Percentiles rank a stretch among this genome's conserved stretches.
These are phyloP conservation scores for Hydnomerulius pinastri DNA, from an alignment of 768 basidiomycete genomes.

Conservation along the genomic window DNA sequence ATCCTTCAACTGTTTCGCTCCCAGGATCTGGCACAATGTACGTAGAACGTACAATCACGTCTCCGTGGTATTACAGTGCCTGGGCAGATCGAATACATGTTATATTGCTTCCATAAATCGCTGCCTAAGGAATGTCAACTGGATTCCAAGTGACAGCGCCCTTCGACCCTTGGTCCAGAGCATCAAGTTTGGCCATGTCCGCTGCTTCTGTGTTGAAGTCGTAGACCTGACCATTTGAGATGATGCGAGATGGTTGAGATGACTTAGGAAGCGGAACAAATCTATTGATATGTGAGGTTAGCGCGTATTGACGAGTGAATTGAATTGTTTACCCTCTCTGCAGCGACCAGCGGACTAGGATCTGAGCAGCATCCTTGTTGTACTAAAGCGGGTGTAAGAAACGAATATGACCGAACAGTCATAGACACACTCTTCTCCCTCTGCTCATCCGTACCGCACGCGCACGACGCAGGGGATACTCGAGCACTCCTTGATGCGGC, in stretches of 20 bases:
- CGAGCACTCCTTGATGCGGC: neutral
- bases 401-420: slow-evolving; percentile 61
- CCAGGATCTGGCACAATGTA: too few species aligned
- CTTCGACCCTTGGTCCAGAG: slow-evolving; percentile 44
- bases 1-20: too few species aligned
- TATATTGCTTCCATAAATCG: neutral
- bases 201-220: slow-evolving; percentile 44
- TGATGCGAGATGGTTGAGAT: slow-evolving; percentile 43
- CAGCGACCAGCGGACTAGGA: slow-evolving; percentile 85
- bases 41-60: too few species aligned
- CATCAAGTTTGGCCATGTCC: slow-evolving; percentile 47
- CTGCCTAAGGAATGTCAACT: slow-evolving; percentile 27
- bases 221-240: slow-evolving; percentile 45
- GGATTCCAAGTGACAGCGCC: slow-evolving; percentile 55
- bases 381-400: too few species aligned
- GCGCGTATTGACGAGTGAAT: neutral
- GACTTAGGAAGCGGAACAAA: slow-evolving; percentile 54
- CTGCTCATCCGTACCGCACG: slow-evolving; percentile 19
- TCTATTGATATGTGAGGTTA: slow-evolving; percentile 21
- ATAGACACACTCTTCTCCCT: slow-evolving; percentile 56
- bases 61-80: too few species aligned
- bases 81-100: neutral
- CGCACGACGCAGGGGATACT: neutral
- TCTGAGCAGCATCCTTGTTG: slow-evolving; percentile 62
- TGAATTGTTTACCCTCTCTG: slow-evolving; percentile 59